Evolutionary conservation across 1,139 yeast species (phyloP).

Genomic region (Wickerhamomyces sp.): DNA sequence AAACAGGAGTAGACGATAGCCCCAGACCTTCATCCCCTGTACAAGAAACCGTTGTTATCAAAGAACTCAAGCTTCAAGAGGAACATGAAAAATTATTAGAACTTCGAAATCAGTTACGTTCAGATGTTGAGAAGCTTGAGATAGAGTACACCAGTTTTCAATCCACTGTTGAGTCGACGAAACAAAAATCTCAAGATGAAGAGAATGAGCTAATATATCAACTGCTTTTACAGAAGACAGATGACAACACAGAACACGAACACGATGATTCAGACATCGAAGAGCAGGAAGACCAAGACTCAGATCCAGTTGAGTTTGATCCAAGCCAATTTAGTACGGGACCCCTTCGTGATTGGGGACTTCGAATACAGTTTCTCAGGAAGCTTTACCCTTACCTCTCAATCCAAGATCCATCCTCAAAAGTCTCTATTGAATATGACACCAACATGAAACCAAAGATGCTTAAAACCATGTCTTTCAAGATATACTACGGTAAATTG

Average conservation of each 20-base stretch:
- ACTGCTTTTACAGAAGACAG: constrained; percentile 7
- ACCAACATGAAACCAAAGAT: constrained; percentile 4
- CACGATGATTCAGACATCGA: constrained; percentile 1
- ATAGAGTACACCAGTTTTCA: constrained; percentile 11
- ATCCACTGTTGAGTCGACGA: constrained; percentile 1
- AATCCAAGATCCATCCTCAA: constrained; percentile 10
- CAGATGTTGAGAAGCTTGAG: constrained; percentile 12
- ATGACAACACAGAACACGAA: constrained; percentile 1
- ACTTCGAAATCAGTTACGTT: constrained; percentile 5
- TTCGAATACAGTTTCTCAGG: constrained; percentile 14
- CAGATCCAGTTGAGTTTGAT: constrained; percentile 9
- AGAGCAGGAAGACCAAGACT: constrained; percentile 2
- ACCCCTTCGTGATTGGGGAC: constrained; percentile 18
- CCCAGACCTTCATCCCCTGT: neutral
- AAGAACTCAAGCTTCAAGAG: constrained; percentile 7
- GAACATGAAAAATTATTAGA: constrained; percentile 10
- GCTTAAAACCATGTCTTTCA: constrained; percentile 16
- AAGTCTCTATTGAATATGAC: constrained; percentile 11
- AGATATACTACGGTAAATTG: constrained; percentile 5
- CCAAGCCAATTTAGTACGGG: constrained; percentile 4
- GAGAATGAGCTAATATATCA: constrained; percentile 14
- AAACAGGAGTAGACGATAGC: neutral
- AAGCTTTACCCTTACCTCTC: constrained; percentile 18
- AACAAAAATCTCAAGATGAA: constrained; percentile 3
- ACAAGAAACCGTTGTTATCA: constrained; percentile 1